A percentile compares a stretch with the other conserved stretches of the same genome.
These are phyloP conservation scores for Annulohypoxylon nitens DNA, from an alignment of 495 filamentous ascomycete species.

Conservation along the genomic window DNA sequence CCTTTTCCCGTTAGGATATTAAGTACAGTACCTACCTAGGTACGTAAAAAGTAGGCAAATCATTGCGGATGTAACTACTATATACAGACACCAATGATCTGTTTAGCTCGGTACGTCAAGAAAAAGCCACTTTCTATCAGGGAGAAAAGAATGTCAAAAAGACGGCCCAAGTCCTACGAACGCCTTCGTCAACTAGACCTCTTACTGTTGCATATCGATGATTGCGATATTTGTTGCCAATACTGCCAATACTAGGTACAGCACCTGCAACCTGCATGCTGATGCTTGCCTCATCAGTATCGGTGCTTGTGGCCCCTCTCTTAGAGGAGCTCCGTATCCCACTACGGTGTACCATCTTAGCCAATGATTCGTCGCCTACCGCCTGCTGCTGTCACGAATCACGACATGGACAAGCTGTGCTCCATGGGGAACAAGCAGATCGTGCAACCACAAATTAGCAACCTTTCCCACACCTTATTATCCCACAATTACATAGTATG, in stretches of 20 bases:
- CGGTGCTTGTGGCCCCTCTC: conserved; percentile 34
- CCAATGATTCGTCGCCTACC: conserved; percentile 34
- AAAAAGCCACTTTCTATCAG: neutral
- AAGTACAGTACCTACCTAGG: no score
- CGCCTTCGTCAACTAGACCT: conserved; percentile 8
- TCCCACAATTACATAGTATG: conserved; percentile 33
- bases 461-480: conserved; percentile 30
- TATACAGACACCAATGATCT: neutral
- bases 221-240: conserved; percentile 27
- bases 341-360: conserved; percentile 16
- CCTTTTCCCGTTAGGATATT: neutral
- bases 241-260: neutral
- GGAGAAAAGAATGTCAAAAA: neutral
- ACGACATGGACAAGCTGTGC: conserved; percentile 40
- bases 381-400: conserved; percentile 38
- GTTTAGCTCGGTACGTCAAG: neutral
- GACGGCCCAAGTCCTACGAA: neutral
- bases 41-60: no score
- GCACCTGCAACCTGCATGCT: conserved; percentile 2
- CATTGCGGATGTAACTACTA: neutral
- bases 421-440: conserved; percentile 41
- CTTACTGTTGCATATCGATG: conserved; percentile 3
- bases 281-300: conserved; percentile 36
- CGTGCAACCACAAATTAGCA: conserved; percentile 34
- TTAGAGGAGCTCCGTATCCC: conserved; percentile 27